phyloP scores from a whole-genome alignment of 2,329 filamentous ascomycete genomes.

The Venturia carpophila region DNA sequence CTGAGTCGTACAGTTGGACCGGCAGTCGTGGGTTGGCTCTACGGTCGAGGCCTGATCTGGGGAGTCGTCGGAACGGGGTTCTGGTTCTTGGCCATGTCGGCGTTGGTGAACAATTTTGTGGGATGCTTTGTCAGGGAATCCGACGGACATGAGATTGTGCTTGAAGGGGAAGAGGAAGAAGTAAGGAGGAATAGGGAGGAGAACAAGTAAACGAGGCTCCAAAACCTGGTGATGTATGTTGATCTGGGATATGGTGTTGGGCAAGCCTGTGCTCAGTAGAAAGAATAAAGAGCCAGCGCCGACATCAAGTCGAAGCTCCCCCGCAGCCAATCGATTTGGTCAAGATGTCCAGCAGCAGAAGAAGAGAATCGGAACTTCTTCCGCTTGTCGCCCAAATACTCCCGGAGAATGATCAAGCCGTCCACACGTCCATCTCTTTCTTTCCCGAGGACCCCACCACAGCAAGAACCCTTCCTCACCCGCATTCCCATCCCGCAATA shows the following conservation, averaged over 20 bases:
- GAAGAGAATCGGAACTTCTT: too few species aligned
- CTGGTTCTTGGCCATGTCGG: slow-evolving; percentile 48
- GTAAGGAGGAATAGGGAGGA: slow-evolving; percentile 34
- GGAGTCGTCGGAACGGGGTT: slow-evolving; percentile 53
- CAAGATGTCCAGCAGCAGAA: too few species aligned
- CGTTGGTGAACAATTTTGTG: slow-evolving; percentile 42
- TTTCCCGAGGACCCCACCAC: too few species aligned
- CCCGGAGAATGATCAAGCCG: too few species aligned
- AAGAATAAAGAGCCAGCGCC: background rate
- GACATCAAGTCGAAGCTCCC: background rate
- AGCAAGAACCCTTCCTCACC: too few species aligned
- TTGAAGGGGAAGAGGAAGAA: slow-evolving; percentile 48
- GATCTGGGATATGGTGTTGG: background rate
- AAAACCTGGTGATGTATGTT: background rate
- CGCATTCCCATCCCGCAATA: background rate
- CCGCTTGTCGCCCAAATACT: too few species aligned
- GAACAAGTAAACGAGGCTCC: background rate
- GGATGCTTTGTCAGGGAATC: slow-evolving; percentile 54
- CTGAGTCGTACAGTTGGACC: slow-evolving; percentile 54
- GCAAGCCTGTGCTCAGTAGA: background rate
- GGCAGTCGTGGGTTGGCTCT: slow-evolving; percentile 52
- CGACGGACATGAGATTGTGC: slow-evolving; percentile 56
- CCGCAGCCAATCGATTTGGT: too few species aligned
- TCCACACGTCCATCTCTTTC: too few species aligned
- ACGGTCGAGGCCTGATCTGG: slow-evolving; percentile 49